Base-by-base conservation (phyloP, 2,329 filamentous ascomycete species). In the Curvularia sp. region DNA sequence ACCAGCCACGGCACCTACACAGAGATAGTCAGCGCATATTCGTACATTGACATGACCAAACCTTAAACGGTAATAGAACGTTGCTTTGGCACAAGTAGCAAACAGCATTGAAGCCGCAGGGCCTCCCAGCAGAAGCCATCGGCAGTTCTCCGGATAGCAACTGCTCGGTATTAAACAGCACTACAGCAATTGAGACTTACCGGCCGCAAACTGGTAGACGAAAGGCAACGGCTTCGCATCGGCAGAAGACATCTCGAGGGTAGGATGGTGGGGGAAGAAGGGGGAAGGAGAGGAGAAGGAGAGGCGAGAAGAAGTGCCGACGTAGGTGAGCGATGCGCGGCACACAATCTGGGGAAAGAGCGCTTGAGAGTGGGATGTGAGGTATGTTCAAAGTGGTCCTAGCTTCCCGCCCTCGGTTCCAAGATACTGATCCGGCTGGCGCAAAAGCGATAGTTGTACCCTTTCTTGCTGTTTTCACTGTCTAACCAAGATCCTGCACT, bases 171-270 rank as follows among this genome's bases (percentile, higher is more conserved):
- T 49, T 55, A 65, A 68, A 62, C 68, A 67, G 65, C 52, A 62
- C 66, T 63, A 61, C 64, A 63, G 62, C 61, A 58, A 68, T 68
- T 64, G 65, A 53, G 46, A 82, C 86, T 75, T 76, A 88, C 93
- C 93, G 75, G 94, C 93, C 78, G 89, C 90, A 84, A 98, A 97
- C 83, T 97, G 93, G 88, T 97, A 97, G 70, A 88, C 80, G 81
- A 97, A 97, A 59, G 92, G 92, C 69, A 97, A 87, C 58, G 93
- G 92, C 82, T 92, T 90, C 49, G 63, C 66, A 67, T 88, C 79
- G 66, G 79, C 71, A 64, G 79, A 70, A 61, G 82, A 76, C 82
- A 83, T 83, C 20, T 61, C 74, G 67, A 22, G 53, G 61, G 63
- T 47, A 51, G 63, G 58, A 49, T 55, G 53, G 44, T 49, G 44